Base-by-base conservation (phyloP, 2,329 filamentous ascomycete species). In the Colletotrichum scovillei region DNA sequence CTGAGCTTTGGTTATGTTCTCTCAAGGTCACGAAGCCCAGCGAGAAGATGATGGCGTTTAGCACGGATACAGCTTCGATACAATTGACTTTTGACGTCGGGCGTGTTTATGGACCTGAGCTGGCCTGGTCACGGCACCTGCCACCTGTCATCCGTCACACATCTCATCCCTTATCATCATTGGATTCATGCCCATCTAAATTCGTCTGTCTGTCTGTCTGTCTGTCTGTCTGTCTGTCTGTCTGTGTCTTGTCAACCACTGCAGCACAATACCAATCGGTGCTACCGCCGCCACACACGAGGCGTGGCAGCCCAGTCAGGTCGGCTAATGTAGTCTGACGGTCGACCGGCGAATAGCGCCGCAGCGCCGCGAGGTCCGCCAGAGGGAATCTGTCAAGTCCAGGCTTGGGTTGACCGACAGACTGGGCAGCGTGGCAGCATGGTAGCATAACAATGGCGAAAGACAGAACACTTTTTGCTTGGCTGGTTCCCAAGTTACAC, bases 401-500 rank as follows among this genome's bases (percentile, higher is more conserved):
- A 49, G 42, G 42, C 56, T 49, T 46, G 24, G 38, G 16, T 56
- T 60, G 46, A 67, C 42, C 63, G 56, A 62, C 26, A 49, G 8
- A 49, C 42, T 49, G 42, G 38, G 42, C 42, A 49, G 42, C 19
- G 42, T 22, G 42, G 19, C 42, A 49, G 42, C 16, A 49, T 35
- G 56, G 35, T 16, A 46, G 57, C 35, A 38, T 30, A 49, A 53
- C 28, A 59, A 26, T n/a, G 55, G 62, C 24, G 56, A 55, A n/a
- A 60, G 38, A 71, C 30, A 32, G 26, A 46, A 56, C 63, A 64
- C 14, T 32, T 22, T 16, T 32, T 60, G 70, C 70, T 64, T 69
- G 66, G 59, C 28, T 62, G 70, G 38, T 35, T 28, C 49, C 46
- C 67, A 32, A 67, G 19, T 71, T 67, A 62, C 57, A 67, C 59